Evolutionary conservation across 1,284 basidiomycete genomes (phyloP).

Genomic region (Cronartium quercuum): DNA sequence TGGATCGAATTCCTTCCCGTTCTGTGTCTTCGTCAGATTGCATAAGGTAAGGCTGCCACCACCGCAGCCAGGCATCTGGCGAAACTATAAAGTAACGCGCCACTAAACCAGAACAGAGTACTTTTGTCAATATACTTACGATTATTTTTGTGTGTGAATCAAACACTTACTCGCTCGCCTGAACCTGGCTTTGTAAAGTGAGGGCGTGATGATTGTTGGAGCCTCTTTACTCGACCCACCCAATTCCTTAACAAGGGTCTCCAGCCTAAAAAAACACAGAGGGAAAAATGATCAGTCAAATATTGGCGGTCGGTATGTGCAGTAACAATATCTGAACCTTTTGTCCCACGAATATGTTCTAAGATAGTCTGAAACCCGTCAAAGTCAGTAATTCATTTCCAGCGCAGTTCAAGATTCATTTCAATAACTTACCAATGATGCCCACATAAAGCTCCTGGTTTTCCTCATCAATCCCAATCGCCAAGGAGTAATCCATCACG

Average conservation of each 20-base stretch:
- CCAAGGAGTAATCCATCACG: constrained; percentile 98
- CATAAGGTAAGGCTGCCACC: constrained; percentile 35
- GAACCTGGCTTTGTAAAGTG: constrained; percentile 38
- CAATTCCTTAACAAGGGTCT: constrained; percentile 38
- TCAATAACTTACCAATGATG: constrained; percentile 29
- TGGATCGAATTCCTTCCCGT: constrained; percentile 11
- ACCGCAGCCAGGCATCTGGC: constrained; percentile 37
- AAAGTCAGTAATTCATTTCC: neutral
- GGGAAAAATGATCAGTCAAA: neutral
- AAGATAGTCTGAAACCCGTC: constrained; percentile 20
- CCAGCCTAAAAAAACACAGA: constrained; percentile 15
- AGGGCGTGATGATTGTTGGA: constrained; percentile 37
- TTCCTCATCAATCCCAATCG: constrained; percentile 74
- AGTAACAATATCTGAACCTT: neutral
- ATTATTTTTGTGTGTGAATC: neutral
- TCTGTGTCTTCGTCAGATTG: constrained; percentile 27
- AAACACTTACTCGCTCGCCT: constrained; percentile 34
- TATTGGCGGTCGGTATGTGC: too few species aligned
- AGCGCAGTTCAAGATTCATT: neutral
- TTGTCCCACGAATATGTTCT: constrained; percentile 39
- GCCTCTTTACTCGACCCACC: constrained; percentile 39
- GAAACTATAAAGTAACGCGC: constrained; percentile 26
- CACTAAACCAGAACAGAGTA: constrained; percentile 6
- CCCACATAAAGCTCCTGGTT: constrained; percentile 37
- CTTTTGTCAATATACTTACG: too few species aligned